Base-by-base conservation (phyloP, 768 basidiomycete genomes). In the Piloderma croceum region DNA sequence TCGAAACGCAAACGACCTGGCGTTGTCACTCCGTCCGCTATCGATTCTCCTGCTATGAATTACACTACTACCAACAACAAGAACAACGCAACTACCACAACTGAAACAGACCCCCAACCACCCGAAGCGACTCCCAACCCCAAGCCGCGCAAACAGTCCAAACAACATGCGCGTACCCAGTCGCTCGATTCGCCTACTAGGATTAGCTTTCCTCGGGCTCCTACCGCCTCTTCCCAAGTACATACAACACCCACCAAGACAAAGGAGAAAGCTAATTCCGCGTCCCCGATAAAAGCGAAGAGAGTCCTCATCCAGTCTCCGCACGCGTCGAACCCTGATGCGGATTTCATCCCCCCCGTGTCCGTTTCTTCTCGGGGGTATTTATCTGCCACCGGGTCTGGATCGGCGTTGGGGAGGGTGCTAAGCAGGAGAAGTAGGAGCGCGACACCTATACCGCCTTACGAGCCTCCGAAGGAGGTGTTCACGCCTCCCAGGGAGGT, bases 401-500 rank as follows among this genome's bases (percentile, higher is more conserved):
- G 41, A 43, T 39, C 39, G 52, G 18, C 48, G 50, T 50, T 58
- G 41, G 45, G 72, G 13, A 64, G 73, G 15, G n/a, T n/a, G n/a
- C n/a, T n/a, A n/a, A n/a, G n/a, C n/a, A n/a, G n/a, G n/a, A n/a
- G n/a, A n/a, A n/a, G n/a, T n/a, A 29, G 15, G 15, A 77, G 72
- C 36, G 62, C 64, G 1, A 81, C 80, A 3, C 81, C 81, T 1
- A 38, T 60, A 1, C 74, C 76, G 1, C 65, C 67, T 0, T 85
- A 85, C 51, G 80, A 83, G 46, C 81, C 81, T 0, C 83, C 83
- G 0, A 42, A 53, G 1, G 82, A 81, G 41, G 70, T 77, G n/a
- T 83, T 83, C 50, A 83, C 81, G 0, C 82, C 85, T 1, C 85
- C 84, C 0, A 70, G 76, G 35, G 75, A 81, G 48, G 71, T 86